Evolutionary conservation across 257 asterid genomes (phyloP), one percentile per base, ranked within the genome.

Genomic region (Coffea canephora): DNA sequence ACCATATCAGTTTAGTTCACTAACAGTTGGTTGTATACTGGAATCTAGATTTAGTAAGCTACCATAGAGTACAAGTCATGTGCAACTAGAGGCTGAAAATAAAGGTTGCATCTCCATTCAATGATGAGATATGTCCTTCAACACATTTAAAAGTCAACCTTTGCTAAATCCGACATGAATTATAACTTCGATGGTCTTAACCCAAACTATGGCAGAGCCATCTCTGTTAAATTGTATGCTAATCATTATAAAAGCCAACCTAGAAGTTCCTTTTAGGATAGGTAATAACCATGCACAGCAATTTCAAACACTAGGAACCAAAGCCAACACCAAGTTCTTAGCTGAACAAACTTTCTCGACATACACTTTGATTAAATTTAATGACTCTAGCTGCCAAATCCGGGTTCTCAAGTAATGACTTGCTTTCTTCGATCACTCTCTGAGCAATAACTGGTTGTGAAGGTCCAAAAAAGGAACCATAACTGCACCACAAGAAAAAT

Each of bases 391-490:
- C 92, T 6, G 96, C 92, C 89, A 91, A 82, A 76, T 91, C 84
- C 36, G 96, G 98, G 77, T 91, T 96, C 86, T 96, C 98, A 86
- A 91, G 71, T 82, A 96, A 83, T 65, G 97, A 87, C 88, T 87
- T 96, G 96, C 99, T 96, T 89, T 94, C 97, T 87, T 96, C 94
- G 85, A 96, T 92, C 55, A 96, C 99, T 88, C 99, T 90, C 77
- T 86, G 91, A 82, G 99, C 93, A 85, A 96, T 96, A 84, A 89
- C 90, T 15, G 98, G 98, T 84, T 90, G 95, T 27, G 98, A 92
- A 75, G 97, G 98, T 74, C 99, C 99, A 84, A 96, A 96, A 86
- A 96, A 96, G 80, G 97, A 91, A 65, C 99, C 99, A 84, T 84
- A 94, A 81, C 99, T 96, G 93, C 87, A 83, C 71, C 41, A 65